phyloP scores from a whole-genome alignment of 1,284 basidiomycete species.

The Cutaneotrichosporon arboriforme region DNA sequence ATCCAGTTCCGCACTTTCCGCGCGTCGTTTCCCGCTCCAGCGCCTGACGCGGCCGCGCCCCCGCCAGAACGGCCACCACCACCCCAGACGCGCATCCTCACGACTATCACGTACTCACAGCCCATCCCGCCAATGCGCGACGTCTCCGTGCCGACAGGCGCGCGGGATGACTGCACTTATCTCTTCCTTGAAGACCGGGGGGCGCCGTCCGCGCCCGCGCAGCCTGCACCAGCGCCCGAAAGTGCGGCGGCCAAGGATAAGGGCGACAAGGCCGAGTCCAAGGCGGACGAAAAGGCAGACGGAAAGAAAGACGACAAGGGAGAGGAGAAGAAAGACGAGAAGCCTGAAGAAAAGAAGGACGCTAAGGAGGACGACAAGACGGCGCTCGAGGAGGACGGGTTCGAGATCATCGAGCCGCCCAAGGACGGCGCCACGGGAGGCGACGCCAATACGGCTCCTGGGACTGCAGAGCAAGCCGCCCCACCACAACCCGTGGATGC shows the following conservation, averaged over 20 bases:
- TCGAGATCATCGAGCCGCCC: slow-evolving; percentile 29
- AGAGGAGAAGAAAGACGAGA: neutral
- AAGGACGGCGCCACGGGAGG: neutral
- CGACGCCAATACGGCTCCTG: neutral
- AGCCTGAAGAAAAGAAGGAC: neutral
- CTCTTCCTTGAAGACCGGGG: slow-evolving; percentile 37
- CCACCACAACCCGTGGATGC: neutral
- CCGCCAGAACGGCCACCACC: too few relatives aligned
- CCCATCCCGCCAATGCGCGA: slow-evolving; percentile 18
- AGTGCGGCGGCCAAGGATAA: neutral
- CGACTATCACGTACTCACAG: slow-evolving; percentile 28
- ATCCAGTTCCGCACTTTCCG: slow-evolving; percentile 39
- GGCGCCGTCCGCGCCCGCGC: neutral
- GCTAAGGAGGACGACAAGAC: neutral
- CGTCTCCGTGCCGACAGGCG: slow-evolving; percentile 13
- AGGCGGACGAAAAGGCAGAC: neutral
- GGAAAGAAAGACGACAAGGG: neutral
- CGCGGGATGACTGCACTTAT: slow-evolving; percentile 32
- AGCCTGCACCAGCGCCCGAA: neutral
- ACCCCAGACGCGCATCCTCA: slow-evolving; percentile 23
- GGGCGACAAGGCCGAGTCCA: neutral
- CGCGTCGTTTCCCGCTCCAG: slow-evolving; percentile 20
- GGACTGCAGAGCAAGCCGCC: neutral
- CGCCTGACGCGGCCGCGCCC: neutral
- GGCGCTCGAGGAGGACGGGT: slow-evolving; percentile 20